A percentile compares a stretch with the other conserved stretches of the same genome.
Conservation (phyloP, 768 basidiomycete species). For the Tylopilus rubrobrunneus region DNA sequence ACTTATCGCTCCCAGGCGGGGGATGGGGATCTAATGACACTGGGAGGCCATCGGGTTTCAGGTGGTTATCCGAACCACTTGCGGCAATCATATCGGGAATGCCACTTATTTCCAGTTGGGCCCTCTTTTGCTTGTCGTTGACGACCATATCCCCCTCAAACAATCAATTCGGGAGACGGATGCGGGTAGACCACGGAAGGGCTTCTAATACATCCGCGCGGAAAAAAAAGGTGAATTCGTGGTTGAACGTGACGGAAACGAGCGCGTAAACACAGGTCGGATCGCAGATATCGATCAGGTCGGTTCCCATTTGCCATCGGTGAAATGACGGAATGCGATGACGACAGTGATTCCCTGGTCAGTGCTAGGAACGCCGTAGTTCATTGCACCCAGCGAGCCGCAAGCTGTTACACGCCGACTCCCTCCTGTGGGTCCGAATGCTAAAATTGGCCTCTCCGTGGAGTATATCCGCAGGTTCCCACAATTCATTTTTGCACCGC, state of each 20-base stretch:
- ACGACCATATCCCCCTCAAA: neutral
- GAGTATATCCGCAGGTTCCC: neutral
- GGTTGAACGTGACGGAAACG: neutral
- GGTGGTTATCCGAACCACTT: neutral
- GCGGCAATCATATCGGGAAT: constrained; percentile 6
- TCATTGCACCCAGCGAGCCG: constrained; percentile 1
- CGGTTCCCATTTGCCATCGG: neutral
- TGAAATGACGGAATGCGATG: constrained; percentile 19
- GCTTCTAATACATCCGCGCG: constrained; percentile 12
- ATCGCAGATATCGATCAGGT: constrained; percentile 14
- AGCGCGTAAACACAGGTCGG: neutral
- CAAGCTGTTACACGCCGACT: constrained; percentile 1
- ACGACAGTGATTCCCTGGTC: neutral
- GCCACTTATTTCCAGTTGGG: neutral
- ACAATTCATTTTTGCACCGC: neutral
- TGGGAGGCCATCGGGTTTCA: constrained; percentile 7
- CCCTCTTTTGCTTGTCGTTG: neutral
- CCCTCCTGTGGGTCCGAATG: neutral
- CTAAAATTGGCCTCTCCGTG: neutral
- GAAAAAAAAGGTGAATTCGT: neutral
- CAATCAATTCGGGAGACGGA: neutral
- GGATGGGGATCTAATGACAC: neutral
- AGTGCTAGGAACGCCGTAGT: constrained; percentile 9
- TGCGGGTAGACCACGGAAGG: neutral
- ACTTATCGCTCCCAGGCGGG: neutral